A percentile compares a stretch with the other conserved stretches of the same genome.
Conservation (phyloP, 164 flowering plant genomes). For the Stephania cephalantha region DNA sequence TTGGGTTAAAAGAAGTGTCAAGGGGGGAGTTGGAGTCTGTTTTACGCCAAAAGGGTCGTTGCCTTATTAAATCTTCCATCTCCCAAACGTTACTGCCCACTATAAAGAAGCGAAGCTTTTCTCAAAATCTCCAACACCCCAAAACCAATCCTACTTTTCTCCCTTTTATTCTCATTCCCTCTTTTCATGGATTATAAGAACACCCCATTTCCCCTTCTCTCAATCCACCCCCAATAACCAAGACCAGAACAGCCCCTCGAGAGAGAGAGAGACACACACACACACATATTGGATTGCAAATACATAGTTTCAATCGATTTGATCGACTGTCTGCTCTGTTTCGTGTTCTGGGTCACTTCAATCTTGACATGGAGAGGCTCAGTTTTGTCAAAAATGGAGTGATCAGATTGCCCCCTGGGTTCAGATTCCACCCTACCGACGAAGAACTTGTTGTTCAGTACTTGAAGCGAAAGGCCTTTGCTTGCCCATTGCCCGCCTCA, state of each 20-base stretch:
- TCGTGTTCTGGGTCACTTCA: background rate
- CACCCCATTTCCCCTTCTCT: slow-evolving; percentile 1
- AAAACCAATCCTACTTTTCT: slow-evolving; percentile 7
- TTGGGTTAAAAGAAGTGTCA: slow-evolving; percentile 15
- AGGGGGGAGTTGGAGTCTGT: slow-evolving; percentile 44
- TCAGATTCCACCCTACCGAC: slow-evolving; percentile 78
- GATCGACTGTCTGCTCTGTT: background rate
- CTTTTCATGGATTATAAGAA: slow-evolving; percentile 4
- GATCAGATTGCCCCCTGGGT: slow-evolving; percentile 72
- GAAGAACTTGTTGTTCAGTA: slow-evolving; percentile 75
- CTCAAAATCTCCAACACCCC: slow-evolving; percentile 15
- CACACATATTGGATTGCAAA: too few species aligned
- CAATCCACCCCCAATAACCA: background rate
- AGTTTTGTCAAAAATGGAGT: slow-evolving; percentile 49
- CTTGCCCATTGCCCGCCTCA: slow-evolving; percentile 62
- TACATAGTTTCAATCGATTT: background rate
- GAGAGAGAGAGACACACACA: background rate
- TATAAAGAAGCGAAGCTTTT: slow-evolving; percentile 39
- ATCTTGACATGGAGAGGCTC: slow-evolving; percentile 29
- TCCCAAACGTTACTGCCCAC: slow-evolving; percentile 17
- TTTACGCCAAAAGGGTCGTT: slow-evolving; percentile 53
- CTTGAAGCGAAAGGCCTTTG: slow-evolving; percentile 45
- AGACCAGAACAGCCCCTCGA: background rate
- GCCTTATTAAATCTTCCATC: slow-evolving; percentile 11
- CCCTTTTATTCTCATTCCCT: slow-evolving; percentile 1